phyloP scores from a whole-genome alignment of 495 filamentous ascomycete species.

The Ascobolus immersus region DNA sequence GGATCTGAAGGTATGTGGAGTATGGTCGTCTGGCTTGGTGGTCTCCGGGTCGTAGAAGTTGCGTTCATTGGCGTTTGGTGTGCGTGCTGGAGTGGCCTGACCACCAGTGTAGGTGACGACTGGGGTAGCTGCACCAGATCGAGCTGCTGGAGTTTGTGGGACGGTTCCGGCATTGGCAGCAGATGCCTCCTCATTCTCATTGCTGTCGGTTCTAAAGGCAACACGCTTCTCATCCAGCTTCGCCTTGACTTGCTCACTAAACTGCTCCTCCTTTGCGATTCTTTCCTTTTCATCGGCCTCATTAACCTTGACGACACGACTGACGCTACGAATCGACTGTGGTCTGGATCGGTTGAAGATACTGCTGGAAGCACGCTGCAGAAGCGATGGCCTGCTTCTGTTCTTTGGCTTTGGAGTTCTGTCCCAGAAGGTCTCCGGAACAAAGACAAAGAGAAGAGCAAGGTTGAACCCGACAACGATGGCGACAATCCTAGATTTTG shows the following conservation, averaged over 20 bases:
- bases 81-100: no score
- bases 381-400: slow-evolving; percentile 17
- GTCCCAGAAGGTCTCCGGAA: slow-evolving; percentile 95
- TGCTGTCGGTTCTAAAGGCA: not conserved
- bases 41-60: no score
- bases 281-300: no score
- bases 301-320: no score
- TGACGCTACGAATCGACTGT: not conserved
- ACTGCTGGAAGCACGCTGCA: slow-evolving; percentile 18
- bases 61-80: no score
- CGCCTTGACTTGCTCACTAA: not conserved
- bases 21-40: no score
- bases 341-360: slow-evolving; percentile 3
- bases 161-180: no score
- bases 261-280: not conserved
- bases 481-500: slow-evolving; percentile 41
- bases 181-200: not conserved
- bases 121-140: no score
- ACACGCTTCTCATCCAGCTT: not conserved
- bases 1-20: slow-evolving; percentile 44
- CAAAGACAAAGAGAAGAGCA: slow-evolving; percentile 58
- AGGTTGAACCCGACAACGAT: slow-evolving; percentile 57
- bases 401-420: slow-evolving; percentile 42
- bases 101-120: no score
- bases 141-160: no score